Base-by-base conservation (phyloP, 1,139 yeast species). In the Candida sanyaensis region DNA sequence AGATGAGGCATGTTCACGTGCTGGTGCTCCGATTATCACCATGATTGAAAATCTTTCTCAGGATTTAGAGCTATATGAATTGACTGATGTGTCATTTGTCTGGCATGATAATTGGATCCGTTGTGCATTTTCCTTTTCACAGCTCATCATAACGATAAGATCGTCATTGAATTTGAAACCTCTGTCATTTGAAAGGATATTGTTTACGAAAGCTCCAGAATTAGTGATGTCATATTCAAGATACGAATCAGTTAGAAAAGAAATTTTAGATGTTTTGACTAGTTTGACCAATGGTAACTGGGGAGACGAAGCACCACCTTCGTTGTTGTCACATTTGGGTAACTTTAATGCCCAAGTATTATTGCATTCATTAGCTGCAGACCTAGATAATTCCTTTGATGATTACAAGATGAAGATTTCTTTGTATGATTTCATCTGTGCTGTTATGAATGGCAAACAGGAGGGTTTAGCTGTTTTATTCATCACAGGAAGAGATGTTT, bases 401-500 rank as follows among this genome's bases (percentile, higher is more conserved):
- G 81, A 80, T 47, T 80, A 78, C 50, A 66, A 65, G 12, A 69
- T 86, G 38, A 78, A 86, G 49, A 78, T 82, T 26, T 72, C 80
- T 5, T 69, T 88, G 17, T 88, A 88, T 58, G 82, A 80, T 48
- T 88, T 90, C 55, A 81, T 92, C 51, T 78, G 93, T n/a, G 77
- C 91, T 0, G 85, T 89, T 5, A 77, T 88, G 76, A 81, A 80
- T 54, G 84, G 89, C 7, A 81, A 85, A 49, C 97, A 93, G 67
- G 96, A 91, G 61, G 98, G 98, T 0, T 68, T 92, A 29, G 78
- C 96, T 0, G 87, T 88, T 44, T 72, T 88, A 41, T 81, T 93
- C 52, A 72, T 90, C 39, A 86, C 89, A 43, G 96, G 96, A 1
- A 70, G 80, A 50, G 86, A 84, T 53, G 80, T 73, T 4, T 75